Evolutionary conservation across 345 rosid genomes (phyloP).

Genomic region (Kernera saxatilis): DNA sequence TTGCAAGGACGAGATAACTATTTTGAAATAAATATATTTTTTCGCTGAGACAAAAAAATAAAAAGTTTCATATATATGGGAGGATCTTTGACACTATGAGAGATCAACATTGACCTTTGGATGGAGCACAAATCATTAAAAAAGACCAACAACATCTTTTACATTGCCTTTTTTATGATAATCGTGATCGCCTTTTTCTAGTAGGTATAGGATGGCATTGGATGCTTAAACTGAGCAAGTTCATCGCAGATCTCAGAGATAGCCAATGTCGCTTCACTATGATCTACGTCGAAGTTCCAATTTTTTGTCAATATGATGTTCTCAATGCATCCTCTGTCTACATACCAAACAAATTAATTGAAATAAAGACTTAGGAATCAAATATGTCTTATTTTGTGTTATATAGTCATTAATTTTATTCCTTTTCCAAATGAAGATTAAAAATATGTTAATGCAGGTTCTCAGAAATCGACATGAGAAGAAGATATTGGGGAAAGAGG

Average conservation of each 20-base stretch:
- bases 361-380: neutral
- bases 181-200: neutral
- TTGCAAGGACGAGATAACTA: neutral
- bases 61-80: constrained; percentile 4
- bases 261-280: constrained; percentile 25
- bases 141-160: constrained; percentile 25
- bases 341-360: constrained; percentile 8
- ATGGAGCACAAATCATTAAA: constrained; percentile 28
- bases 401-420: neutral
- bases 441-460: constrained; percentile 7
- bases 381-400: neutral
- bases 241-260: constrained; percentile 20
- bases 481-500: constrained; percentile 14
- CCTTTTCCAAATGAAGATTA: neutral
- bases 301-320: constrained; percentile 25
- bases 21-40: neutral
- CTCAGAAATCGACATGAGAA: constrained; percentile 16
- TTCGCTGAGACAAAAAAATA: neutral
- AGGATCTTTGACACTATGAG: neutral
- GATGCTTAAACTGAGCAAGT: constrained; percentile 16
- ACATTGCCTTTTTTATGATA: neutral
- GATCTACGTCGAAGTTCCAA: constrained; percentile 43
- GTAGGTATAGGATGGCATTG: constrained; percentile 13
- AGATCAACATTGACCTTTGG: constrained; percentile 10
- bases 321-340: constrained; percentile 19